phyloP scores from a whole-genome alignment of 176 grass and related monocot genomes.

The Zoysia japonica region DNA sequence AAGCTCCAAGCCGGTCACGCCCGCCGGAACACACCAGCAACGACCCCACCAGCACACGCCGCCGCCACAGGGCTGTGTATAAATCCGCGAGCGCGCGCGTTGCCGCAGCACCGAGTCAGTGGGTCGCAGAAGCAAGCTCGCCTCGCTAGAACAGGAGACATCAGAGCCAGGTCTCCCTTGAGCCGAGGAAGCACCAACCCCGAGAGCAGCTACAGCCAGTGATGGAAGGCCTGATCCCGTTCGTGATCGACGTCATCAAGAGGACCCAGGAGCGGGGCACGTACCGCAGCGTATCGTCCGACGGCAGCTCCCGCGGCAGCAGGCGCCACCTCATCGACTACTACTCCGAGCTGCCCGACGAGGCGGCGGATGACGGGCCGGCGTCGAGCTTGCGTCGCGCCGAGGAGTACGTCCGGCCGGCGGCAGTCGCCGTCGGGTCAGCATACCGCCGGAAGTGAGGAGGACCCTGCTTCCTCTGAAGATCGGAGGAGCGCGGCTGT shows the following conservation, averaged over 20 bases:
- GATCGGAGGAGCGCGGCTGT: not conserved
- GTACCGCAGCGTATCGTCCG: constrained; percentile 53
- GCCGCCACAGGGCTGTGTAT: not conserved
- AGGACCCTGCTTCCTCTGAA: not conserved
- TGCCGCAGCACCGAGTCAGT: not conserved
- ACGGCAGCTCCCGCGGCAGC: constrained; percentile 49
- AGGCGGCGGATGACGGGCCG: constrained; percentile 26
- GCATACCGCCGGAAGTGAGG: constrained; percentile 46
- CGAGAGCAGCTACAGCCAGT: not conserved
- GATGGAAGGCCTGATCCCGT: constrained; percentile 91
- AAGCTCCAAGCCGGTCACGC: not conserved
- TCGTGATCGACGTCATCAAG: constrained; percentile 76
- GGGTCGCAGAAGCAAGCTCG: not conserved
- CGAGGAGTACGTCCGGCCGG: constrained; percentile 14
- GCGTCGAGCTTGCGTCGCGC: not conserved
- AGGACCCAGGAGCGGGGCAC: constrained; percentile 38
- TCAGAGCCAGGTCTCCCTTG: not conserved
- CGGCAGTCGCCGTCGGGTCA: not conserved
- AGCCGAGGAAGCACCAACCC: not conserved
- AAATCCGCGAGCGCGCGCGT: not conserved
- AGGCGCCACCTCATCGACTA: constrained; percentile 49
- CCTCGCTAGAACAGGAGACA: not conserved
- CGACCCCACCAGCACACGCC: not conserved
- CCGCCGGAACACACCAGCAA: not conserved
- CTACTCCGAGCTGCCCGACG: constrained; percentile 39